These are phyloP conservation scores for Rhizodiscina lignyota DNA, from an alignment of 495 filamentous ascomycete species.

Conservation along the genomic window DNA sequence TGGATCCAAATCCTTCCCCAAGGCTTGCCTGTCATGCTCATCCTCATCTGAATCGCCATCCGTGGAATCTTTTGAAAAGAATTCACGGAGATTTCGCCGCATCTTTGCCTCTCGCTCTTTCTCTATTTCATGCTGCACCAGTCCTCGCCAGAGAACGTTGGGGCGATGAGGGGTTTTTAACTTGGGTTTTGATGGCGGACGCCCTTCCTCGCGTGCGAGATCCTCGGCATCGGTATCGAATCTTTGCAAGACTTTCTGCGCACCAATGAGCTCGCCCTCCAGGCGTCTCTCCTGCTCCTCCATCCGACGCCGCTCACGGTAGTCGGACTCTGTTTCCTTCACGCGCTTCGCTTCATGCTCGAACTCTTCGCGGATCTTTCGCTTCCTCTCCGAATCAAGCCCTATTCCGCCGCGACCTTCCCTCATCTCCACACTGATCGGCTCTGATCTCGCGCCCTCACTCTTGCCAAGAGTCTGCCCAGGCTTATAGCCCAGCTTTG, in stretches of 20 bases:
- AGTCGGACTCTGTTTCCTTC: constrained; percentile 58
- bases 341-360: constrained; percentile 38
- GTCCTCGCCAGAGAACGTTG: constrained; percentile 63
- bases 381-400: constrained; percentile 62
- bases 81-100: constrained; percentile 38
- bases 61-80: no score
- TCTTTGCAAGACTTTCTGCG: constrained; percentile 51
- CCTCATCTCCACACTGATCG: constrained; percentile 53
- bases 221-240: constrained; percentile 2
- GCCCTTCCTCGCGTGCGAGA: constrained; percentile 2
- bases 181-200: not conserved
- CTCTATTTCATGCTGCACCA: constrained; percentile 50
- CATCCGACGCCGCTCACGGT: constrained; percentile 50
- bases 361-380: constrained; percentile 52
- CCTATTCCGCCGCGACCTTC: constrained; percentile 78
- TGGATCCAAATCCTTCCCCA: constrained; percentile 29
- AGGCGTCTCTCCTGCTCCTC: constrained; percentile 55
- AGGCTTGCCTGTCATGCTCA: constrained; percentile 35
- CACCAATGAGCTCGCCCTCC: constrained; percentile 51
- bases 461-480: constrained; percentile 53
- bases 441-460: constrained; percentile 35
- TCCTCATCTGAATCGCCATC: constrained; percentile 38
- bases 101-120: constrained; percentile 52
- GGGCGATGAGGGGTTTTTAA: constrained; percentile 33
- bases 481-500: constrained; percentile 76